A percentile compares a stretch with the other conserved stretches of the same genome.
phyloP scores from a whole-genome alignment of 2,329 filamentous ascomycete genomes.

The Lachnellula arida region DNA sequence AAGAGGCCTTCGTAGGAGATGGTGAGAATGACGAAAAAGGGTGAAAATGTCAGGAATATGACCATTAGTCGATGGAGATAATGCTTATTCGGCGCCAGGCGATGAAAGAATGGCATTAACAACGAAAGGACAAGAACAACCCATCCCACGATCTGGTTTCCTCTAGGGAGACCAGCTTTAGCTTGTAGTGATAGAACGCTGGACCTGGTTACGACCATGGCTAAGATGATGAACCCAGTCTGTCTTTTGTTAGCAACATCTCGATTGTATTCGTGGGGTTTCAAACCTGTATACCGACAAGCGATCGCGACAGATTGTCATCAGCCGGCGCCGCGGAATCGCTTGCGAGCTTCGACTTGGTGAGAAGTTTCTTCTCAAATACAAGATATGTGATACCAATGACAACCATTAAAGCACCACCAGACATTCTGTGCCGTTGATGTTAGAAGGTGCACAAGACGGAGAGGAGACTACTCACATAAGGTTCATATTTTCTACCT shows the following conservation, averaged over 20 bases:
- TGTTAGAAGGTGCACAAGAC: not conserved
- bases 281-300: conserved; percentile 63
- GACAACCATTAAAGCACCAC: conserved; percentile 71
- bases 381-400: conserved; percentile 74
- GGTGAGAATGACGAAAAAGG: conserved; percentile 90
- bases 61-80: conserved; percentile 87
- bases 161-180: conserved; percentile 76
- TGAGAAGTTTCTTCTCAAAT: conserved; percentile 58
- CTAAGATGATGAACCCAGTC: conserved; percentile 70
- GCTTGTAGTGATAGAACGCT: conserved; percentile 82
- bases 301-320: conserved; percentile 48
- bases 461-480: conserved; percentile 52
- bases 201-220: conserved; percentile 81
- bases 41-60: conserved; percentile 88
- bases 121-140: conserved; percentile 70
- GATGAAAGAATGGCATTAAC: conserved; percentile 74
- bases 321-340: conserved; percentile 32
- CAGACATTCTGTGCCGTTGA: conserved; percentile 53
- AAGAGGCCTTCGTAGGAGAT: conserved; percentile 98
- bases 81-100: conserved; percentile 73
- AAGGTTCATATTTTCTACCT: conserved; percentile 68
- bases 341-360: conserved; percentile 20
- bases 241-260: conserved; percentile 4
- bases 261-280: not conserved
- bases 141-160: conserved; percentile 87